Conservation (phyloP, 495 filamentous ascomycete species). For the Acidiella bohemica region DNA sequence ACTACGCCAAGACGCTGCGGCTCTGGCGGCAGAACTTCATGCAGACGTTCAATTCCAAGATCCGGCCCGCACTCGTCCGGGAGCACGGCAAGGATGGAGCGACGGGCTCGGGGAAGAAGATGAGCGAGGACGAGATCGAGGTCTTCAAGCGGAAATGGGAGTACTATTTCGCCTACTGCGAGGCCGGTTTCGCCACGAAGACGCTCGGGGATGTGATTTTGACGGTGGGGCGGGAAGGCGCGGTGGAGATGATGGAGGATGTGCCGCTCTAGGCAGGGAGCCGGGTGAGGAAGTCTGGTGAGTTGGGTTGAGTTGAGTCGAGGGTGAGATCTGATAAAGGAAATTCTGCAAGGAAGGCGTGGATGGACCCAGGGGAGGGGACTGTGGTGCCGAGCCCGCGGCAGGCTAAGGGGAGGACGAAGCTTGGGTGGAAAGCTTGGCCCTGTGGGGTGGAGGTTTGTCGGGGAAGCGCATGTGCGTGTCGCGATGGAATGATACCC, state of each 20-base stretch:
- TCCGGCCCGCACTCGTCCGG: slow-evolving; percentile 39
- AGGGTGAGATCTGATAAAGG: too few relatives aligned
- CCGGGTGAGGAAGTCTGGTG: too few relatives aligned
- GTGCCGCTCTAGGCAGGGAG: slow-evolving; percentile 47
- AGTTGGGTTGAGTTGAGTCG: too few relatives aligned
- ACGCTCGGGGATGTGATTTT: slow-evolving; percentile 59
- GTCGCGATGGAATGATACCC: too few relatives aligned
- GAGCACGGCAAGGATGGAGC: slow-evolving; percentile 35
- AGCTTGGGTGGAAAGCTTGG: too few relatives aligned
- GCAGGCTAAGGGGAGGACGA: too few relatives aligned
- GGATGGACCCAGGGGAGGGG: too few relatives aligned
- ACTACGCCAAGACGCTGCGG: slow-evolving; percentile 55
- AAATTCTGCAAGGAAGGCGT: too few relatives aligned
- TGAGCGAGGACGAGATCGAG: slow-evolving; percentile 45
- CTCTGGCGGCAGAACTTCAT: slow-evolving; percentile 54
- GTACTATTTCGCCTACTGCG: slow-evolving; percentile 64
- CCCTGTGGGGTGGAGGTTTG: too few relatives aligned
- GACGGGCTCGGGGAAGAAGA: too few relatives aligned
- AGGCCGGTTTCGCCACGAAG: slow-evolving; percentile 57
- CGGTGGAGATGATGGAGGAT: slow-evolving; percentile 51
- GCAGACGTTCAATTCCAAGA: slow-evolving; percentile 42
- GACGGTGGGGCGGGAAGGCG: slow-evolving; percentile 49
- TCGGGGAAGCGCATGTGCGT: too few relatives aligned
- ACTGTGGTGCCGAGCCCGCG: too few relatives aligned
- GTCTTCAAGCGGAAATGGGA: slow-evolving; percentile 59